A percentile compares a stretch with the other conserved stretches of the same genome.
Conservation (phyloP, 805 yeast genomes). For the Starmerella scarabaei region DNA sequence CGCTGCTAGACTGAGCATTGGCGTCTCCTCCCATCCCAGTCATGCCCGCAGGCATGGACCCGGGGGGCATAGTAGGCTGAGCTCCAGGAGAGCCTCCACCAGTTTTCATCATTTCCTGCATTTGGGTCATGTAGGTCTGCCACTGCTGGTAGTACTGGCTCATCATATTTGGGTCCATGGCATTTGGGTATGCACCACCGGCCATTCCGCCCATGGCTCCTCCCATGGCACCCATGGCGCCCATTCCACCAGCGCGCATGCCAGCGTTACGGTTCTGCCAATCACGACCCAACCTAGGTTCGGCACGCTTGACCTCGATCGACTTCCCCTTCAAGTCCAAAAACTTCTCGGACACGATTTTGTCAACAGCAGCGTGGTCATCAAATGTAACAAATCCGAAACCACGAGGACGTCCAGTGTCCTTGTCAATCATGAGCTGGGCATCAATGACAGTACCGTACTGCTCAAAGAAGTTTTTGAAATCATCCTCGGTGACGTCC, state of each 20-base stretch:
- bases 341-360: constrained; percentile 68
- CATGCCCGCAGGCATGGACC: constrained; percentile 9
- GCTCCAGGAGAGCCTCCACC: constrained; percentile 19
- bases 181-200: constrained; percentile 19
- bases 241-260: constrained; percentile 10
- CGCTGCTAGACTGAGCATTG: not conserved
- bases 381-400: constrained; percentile 95
- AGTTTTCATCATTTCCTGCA: constrained; percentile 28
- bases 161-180: constrained; percentile 33
- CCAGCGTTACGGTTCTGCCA: constrained; percentile 18
- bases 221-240: constrained; percentile 6
- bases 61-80: constrained; percentile 18
- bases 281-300: constrained; percentile 27
- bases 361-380: constrained; percentile 85
- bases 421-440: constrained; percentile 93
- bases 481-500: constrained; percentile 82
- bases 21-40: constrained; percentile 6
- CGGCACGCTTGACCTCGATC: constrained; percentile 35
- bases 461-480: constrained; percentile 70
- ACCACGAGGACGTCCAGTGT: constrained; percentile 92
- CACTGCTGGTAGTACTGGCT: constrained; percentile 32
- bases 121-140: constrained; percentile 30
- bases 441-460: constrained; percentile 91
- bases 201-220: constrained; percentile 5
- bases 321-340: constrained; percentile 70